Conservation (phyloP, 768 basidiomycete genomes). For the Phallus indusiatus region DNA sequence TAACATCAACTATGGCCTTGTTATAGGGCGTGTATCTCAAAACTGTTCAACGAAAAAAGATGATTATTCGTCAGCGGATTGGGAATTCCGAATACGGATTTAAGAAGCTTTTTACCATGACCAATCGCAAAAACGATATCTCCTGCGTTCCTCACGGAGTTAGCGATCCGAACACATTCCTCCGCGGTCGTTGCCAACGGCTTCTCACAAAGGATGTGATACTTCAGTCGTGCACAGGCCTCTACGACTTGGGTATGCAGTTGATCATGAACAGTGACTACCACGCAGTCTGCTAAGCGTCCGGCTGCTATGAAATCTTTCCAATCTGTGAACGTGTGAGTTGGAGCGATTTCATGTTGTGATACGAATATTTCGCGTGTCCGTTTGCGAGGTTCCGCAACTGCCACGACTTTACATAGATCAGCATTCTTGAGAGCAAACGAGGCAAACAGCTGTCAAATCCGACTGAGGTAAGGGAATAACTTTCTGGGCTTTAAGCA, state of each 20-base stretch:
- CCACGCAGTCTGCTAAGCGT: conserved; percentile 71
- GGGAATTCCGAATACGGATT: too few relatives aligned
- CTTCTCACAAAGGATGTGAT: conserved; percentile 88
- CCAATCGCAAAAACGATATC: conserved; percentile 74
- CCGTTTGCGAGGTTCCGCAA: conserved; percentile 72
- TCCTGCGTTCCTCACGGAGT: conserved; percentile 55
- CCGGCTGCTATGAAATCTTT: conserved; percentile 61
- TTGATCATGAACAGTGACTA: conserved; percentile 73
- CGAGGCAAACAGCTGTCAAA: conserved; percentile 44
- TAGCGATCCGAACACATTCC: conserved; percentile 70
- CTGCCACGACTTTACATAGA: conserved; percentile 68
- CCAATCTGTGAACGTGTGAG: conserved; percentile 65
- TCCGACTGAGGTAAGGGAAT: background rate
- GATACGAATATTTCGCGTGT: conserved; percentile 51
- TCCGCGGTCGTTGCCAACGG: conserved; percentile 74
- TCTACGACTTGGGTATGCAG: conserved; percentile 67
- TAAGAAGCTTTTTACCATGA: conserved; percentile 43
- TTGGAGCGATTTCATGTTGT: conserved; percentile 49
- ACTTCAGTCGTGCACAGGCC: conserved; percentile 73
- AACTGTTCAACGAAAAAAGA: conserved; percentile 34
- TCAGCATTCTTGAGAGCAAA: conserved; percentile 55
- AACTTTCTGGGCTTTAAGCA: background rate
- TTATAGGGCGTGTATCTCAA: conserved; percentile 83
- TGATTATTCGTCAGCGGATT: background rate
- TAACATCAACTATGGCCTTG: conserved; percentile 54